Evolutionary conservation across 768 basidiomycete species (phyloP).

Genomic region (Tricholoma bakamatsutake): DNA sequence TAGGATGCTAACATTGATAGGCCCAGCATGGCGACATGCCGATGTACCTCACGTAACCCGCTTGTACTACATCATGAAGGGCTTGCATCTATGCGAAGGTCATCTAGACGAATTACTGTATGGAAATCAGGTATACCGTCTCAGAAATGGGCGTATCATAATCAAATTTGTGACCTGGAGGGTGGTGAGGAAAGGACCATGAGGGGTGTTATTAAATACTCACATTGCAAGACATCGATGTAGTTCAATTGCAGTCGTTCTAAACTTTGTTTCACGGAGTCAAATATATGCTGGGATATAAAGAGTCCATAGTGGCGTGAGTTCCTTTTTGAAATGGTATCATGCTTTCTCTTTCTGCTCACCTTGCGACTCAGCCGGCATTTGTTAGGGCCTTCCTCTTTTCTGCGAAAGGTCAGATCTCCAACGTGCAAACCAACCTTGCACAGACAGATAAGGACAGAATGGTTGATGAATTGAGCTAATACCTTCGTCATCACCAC

Average conservation of each 20-base stretch:
- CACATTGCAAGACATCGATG: conserved; percentile 66
- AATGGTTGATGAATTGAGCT: not conserved
- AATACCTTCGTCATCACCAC: conserved; percentile 70
- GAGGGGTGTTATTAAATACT: conserved; percentile 3
- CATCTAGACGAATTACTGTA: not conserved
- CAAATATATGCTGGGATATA: conserved; percentile 56
- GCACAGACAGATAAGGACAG: not conserved
- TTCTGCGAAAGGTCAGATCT: not conserved
- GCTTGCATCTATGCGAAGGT: conserved; percentile 46
- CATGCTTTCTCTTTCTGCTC: not conserved
- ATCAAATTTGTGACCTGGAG: conserved; percentile 46
- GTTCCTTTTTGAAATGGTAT: not conserved
- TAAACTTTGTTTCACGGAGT: conserved; percentile 53
- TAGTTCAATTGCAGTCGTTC: conserved; percentile 69
- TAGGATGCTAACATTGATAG: conserved; percentile 38
- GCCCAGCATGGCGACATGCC: conserved; percentile 51
- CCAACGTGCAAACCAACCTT: not conserved
- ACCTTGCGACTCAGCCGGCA: conserved; percentile 18
- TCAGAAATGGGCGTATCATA: conserved; percentile 50
- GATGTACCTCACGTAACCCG: conserved; percentile 53
- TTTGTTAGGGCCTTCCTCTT: not conserved
- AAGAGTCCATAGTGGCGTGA: not conserved
- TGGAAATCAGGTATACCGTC: conserved; percentile 25
- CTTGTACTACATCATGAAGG: conserved; percentile 58
- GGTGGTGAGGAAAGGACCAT: not conserved